Base-by-base conservation (phyloP, 192 early-diverging fungal genomes). In the Coemansia sp. region DNA sequence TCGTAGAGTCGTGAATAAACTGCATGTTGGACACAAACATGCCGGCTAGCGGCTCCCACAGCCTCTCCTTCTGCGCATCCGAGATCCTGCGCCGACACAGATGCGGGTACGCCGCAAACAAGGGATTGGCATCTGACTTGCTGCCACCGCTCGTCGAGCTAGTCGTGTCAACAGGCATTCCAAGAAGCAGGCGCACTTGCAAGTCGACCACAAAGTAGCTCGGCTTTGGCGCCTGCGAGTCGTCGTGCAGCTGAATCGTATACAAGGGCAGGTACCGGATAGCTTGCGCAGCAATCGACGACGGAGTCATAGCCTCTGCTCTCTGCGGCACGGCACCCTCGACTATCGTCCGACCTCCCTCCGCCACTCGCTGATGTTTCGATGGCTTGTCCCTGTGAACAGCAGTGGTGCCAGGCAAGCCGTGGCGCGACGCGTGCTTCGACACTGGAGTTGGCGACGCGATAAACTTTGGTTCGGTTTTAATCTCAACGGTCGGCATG, bases 21-120 rank as follows among this genome's bases (percentile, higher is more conserved):
- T 66, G 68, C 63, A 70, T 47, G 47, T 73, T 82, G 2, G 74
- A 70, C 9, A 73, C 70, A 65, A 82, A 73, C 89, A 91, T 91
- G 4, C 77, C 81, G 0, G 89, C 79, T n/a, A 91, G 65, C 0
- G 89, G 89, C 26, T 83, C 85, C 89, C 89, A 91, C 16, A 91
- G 66, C 16, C 86, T 86, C 58, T 86, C 87, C 70, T 91, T 91
- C 52, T 91, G 88, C 0, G 73, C 62, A 12, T 65, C 64, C 6
- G 72, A 84, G 12, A 91, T 70, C 33, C 64, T 48, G 16, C 85
- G 82, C 18, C 86, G 84, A 39, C 73, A 70, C 16, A 91, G 67
- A 26, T 86, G 75, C n/a, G 87, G 84, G 45, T 91, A 91, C n/a
- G 69, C 74, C 25, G 55, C 50, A 70, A 84, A 88, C 18, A 91